These are phyloP conservation scores for Smittium culicis DNA, from an alignment of 371 early-diverging fungal genomes.

Conservation along the genomic window DNA sequence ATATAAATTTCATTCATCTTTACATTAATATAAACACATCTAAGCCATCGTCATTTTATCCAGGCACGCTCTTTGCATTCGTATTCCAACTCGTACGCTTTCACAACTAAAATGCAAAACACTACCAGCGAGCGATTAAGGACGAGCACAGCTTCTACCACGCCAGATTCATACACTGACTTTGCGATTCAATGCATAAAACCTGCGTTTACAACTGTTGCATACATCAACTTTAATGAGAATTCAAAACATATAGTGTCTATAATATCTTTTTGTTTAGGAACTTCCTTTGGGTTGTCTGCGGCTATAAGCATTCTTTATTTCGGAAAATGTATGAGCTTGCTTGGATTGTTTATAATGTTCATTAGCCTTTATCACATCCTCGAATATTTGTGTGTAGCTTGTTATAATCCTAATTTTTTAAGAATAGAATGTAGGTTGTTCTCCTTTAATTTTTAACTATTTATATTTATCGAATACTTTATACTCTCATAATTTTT, in stretches of 20 bases:
- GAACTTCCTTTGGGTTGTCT: slow-evolving; percentile 1
- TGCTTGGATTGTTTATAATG: slow-evolving; percentile 17
- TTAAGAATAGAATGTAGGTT: slow-evolving; percentile 19
- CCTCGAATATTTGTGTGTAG: slow-evolving; percentile 27
- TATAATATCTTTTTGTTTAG: slow-evolving; percentile 5
- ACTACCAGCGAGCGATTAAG: too few species aligned
- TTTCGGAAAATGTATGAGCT: background rate
- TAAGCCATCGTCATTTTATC: too few species aligned
- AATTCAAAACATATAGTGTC: background rate
- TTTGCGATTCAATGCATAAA: too few species aligned
- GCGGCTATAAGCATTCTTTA: background rate
- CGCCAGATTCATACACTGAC: too few species aligned
- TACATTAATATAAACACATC: too few species aligned
- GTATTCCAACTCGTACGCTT: too few species aligned
- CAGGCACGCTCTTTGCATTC: too few species aligned
- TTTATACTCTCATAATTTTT: too few species aligned
- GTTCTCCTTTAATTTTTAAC: slow-evolving; percentile 1
- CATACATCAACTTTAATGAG: background rate
- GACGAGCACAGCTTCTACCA: too few species aligned
- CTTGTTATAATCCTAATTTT: slow-evolving; percentile 24
- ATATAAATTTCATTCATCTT: too few species aligned
- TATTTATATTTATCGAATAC: too few species aligned
- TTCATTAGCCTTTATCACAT: slow-evolving; percentile 23
- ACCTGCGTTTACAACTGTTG: background rate
- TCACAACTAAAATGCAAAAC: too few species aligned